Conservation (phyloP, 2,329 filamentous ascomycete genomes). For the Calonectria pauciramosa region DNA sequence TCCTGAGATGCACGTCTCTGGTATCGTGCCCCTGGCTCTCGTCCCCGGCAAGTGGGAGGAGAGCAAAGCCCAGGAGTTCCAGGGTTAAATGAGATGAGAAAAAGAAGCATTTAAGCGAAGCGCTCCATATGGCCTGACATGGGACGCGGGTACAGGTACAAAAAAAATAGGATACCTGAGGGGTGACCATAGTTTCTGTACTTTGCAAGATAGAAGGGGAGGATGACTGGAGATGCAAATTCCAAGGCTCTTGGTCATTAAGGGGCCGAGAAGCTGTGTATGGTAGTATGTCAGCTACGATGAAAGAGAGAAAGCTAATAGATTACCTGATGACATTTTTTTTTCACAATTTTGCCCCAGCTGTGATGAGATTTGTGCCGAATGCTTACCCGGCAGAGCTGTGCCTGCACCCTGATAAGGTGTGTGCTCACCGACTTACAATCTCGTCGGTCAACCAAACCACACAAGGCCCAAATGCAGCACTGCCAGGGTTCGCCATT, state of each 20-base stretch:
- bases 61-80: slow-evolving; percentile 73
- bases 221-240: slow-evolving; percentile 44
- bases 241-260: slow-evolving; percentile 39
- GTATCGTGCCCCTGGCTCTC: slow-evolving; percentile 94
- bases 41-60: slow-evolving; percentile 74
- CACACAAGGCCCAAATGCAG: neutral
- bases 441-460: neutral
- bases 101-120: slow-evolving; percentile 8
- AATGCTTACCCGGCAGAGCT: neutral
- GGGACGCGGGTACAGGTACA: slow-evolving; percentile 41
- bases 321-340: slow-evolving; percentile 44
- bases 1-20: slow-evolving; percentile 94
- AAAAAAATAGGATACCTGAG: slow-evolving; percentile 39
- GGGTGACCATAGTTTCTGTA: slow-evolving; percentile 47
- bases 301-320: slow-evolving; percentile 47
- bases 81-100: slow-evolving; percentile 56
- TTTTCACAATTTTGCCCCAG: neutral
- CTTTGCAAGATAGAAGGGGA: slow-evolving; percentile 52
- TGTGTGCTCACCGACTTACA: neutral
- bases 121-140: slow-evolving; percentile 20
- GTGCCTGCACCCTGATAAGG: neutral
- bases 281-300: slow-evolving; percentile 48
- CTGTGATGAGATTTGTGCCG: slow-evolving; percentile 5
- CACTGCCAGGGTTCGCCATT: neutral
- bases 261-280: slow-evolving; percentile 44